Base-by-base conservation (phyloP, 2,329 filamentous ascomycete species). In the Aphanocladium album region DNA sequence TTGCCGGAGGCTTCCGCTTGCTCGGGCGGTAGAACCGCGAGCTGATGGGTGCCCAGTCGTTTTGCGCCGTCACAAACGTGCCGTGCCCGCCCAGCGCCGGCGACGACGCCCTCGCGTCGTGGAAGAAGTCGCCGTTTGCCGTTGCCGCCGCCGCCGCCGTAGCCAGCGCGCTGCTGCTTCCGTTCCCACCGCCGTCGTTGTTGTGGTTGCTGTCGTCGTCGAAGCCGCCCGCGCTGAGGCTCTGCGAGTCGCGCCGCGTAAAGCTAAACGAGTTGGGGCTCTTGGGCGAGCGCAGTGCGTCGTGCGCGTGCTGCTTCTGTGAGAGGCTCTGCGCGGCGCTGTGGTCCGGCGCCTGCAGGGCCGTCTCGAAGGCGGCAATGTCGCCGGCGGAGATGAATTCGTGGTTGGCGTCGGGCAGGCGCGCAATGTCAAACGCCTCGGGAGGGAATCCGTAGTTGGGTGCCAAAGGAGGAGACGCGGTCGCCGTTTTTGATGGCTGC, bases 21-120 rank as follows among this genome's bases (percentile, higher is more conserved):
- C 74, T 79, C 56, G 64, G 65, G 16, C 67, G 67, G 67, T 77
- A 71, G 23, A 93, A 81, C 61, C 83, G 87, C 71, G 93, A 85
- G 67, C 89, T 88, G 14, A 98, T 85, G 0, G 95, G 95, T 17
- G 90, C 88, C 95, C 95, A 99, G 78, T 99, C 95, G 73, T 96
- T 96, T 70, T 96, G 86, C 45, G 95, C 93, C 3, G 91, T 90
- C 68, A 98, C 91, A 71, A 93, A 92, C 54, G 84, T 76, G 43
- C 74, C 76, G 1, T 74, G 74, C 2, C 45, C 55, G 5, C 46
- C 45, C 16, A 45, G 30, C 7, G 45, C 55, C 17, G 55, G 43
- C 16, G 55, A 57, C 3, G 55, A 39, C 11, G 33, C 45, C 3
- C 21, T 30, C 21, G 33, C 55, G 0, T 74, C 72, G 2, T 74